Conservation (phyloP, 345 rosid species). For the Geranium rotundifolium region DNA sequence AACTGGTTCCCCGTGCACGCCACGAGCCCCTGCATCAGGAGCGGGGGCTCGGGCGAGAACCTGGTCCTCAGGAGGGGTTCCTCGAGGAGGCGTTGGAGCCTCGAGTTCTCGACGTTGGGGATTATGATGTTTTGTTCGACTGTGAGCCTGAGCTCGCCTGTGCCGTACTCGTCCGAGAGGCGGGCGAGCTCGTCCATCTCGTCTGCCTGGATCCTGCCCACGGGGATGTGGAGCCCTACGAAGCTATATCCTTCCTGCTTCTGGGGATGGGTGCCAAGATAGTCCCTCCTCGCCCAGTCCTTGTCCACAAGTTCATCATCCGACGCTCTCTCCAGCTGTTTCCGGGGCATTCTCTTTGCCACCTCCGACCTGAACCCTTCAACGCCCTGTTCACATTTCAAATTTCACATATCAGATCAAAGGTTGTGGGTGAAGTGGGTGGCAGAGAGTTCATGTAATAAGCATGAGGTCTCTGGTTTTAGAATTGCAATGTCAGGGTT, state of each 20-base stretch:
- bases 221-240: conserved; percentile 77
- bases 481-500: not conserved
- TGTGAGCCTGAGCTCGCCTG: conserved; percentile 81
- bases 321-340: conserved; percentile 56
- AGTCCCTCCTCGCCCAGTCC: conserved; percentile 79
- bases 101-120: conserved; percentile 67
- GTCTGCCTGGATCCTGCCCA: conserved; percentile 78
- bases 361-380: conserved; percentile 82
- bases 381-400: conserved; percentile 44
- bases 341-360: conserved; percentile 55
- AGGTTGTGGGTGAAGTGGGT: too few relatives aligned
- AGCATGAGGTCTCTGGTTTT: too few relatives aligned
- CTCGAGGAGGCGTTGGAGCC: conserved; percentile 50
- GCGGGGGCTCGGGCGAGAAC: conserved; percentile 68
- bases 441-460: too few relatives aligned
- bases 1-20: conserved; percentile 95
- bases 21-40: conserved; percentile 76
- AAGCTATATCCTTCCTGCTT: conserved; percentile 80
- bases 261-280: conserved; percentile 75
- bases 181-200: conserved; percentile 88
- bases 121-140: conserved; percentile 88
- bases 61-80: conserved; percentile 44
- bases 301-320: conserved; percentile 53
- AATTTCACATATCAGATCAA: not conserved
- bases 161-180: conserved; percentile 63